Evolutionary conservation across 2,329 filamentous ascomycete genomes (phyloP).

Genomic region (Hypomyces rosellus): DNA sequence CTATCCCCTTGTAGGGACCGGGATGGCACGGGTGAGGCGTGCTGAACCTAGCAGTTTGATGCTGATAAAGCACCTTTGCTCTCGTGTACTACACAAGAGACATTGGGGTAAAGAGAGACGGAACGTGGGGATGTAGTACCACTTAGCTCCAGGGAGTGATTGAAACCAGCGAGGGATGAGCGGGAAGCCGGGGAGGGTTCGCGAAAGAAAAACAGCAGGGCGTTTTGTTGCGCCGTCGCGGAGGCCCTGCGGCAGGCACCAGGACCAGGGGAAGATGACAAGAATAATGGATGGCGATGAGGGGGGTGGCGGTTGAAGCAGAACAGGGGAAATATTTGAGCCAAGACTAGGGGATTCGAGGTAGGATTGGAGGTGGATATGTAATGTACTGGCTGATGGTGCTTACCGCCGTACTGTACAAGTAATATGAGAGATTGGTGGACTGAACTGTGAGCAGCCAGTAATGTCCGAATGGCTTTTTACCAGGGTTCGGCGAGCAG

Average conservation of each 20-base stretch:
- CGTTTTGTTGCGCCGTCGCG: constrained; percentile 12
- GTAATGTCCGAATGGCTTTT: neutral
- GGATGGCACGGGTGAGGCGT: constrained; percentile 45
- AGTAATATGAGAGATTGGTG: neutral
- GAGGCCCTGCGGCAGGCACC: constrained; percentile 8
- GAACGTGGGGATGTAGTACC: constrained; percentile 25
- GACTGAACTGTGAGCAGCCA: neutral
- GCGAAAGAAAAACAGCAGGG: constrained; percentile 9
- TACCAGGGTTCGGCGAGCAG: neutral
- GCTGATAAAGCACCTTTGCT: constrained; percentile 33
- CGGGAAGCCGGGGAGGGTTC: constrained; percentile 10
- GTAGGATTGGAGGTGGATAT: constrained; percentile 31
- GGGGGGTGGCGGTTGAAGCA: constrained; percentile 23
- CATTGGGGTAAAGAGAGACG: constrained; percentile 17
- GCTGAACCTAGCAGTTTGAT: constrained; percentile 38
- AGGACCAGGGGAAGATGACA: constrained; percentile 9
- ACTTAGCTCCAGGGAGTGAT: constrained; percentile 17
- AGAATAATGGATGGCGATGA: constrained; percentile 12
- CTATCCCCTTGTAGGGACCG: constrained; percentile 39
- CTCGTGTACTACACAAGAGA: constrained; percentile 22
- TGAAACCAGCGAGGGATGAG: constrained; percentile 11
- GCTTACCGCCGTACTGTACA: constrained; percentile 13
- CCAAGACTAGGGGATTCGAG: constrained; percentile 11
- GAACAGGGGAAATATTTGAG: constrained; percentile 23
- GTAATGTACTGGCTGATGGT: constrained; percentile 16